Evolutionary conservation across 1,284 basidiomycete species (phyloP).

Genomic region (Tylopilus orsonianus): DNA sequence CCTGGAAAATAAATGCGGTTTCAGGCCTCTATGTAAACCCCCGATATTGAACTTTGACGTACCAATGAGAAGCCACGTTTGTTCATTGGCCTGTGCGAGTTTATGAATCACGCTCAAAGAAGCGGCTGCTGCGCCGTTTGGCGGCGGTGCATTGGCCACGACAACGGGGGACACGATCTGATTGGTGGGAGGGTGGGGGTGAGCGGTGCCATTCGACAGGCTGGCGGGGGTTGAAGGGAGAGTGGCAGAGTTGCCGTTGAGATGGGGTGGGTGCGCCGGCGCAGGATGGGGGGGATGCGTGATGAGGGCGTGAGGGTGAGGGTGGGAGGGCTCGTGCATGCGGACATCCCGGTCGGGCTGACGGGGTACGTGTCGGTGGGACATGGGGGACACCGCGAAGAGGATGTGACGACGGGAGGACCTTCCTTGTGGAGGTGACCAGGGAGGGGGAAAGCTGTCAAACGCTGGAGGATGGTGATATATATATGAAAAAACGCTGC

Average conservation of each 20-base stretch:
- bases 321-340: constrained; percentile 56
- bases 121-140: constrained; percentile 42
- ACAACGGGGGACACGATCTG: constrained; percentile 51
- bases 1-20: constrained; percentile 47
- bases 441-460: constrained; percentile 46
- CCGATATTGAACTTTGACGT: constrained; percentile 27
- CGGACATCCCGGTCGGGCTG: constrained; percentile 61
- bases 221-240: constrained; percentile 40
- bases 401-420: constrained; percentile 26
- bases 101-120: constrained; percentile 61
- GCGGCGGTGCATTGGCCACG: constrained; percentile 38
- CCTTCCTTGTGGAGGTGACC: constrained; percentile 25
- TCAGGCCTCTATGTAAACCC: constrained; percentile 1
- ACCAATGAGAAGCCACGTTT: constrained; percentile 93
- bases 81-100: constrained; percentile 82
- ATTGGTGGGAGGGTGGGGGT: constrained; percentile 30
- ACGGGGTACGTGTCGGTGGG: constrained; percentile 61
- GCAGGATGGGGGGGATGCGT: constrained; percentile 37
- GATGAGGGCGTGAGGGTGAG: constrained; percentile 44
- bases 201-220: constrained; percentile 44
- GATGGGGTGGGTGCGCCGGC: constrained; percentile 42
- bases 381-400: constrained; percentile 42
- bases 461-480: constrained; percentile 45
- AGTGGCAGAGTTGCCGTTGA: constrained; percentile 48
- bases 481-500: constrained; percentile 51